A percentile compares a stretch with the other conserved stretches of the same genome.
These are phyloP conservation scores for Exophiala sideris DNA, from an alignment of 2,329 filamentous ascomycete species.

Conservation along the genomic window DNA sequence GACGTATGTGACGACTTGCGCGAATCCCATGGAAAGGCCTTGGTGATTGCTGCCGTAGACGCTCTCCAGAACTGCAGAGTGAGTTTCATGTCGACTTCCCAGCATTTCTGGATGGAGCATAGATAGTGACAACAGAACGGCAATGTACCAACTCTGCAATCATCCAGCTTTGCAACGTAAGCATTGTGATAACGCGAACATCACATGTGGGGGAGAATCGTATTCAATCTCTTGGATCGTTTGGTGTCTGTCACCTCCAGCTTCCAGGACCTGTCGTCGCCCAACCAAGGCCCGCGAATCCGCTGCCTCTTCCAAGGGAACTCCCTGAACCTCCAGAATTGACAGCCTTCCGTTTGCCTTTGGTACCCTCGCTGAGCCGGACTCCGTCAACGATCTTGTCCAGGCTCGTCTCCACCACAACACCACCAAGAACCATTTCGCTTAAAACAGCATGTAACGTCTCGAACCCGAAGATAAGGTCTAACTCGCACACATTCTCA, in stretches of 20 bases:
- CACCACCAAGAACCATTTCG: slow-evolving; percentile 33
- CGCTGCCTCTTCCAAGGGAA: slow-evolving; percentile 24
- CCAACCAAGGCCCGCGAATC: slow-evolving; percentile 27
- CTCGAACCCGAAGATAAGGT: slow-evolving; percentile 99
- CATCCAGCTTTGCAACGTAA: no score
- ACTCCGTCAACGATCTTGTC: slow-evolving; percentile 76
- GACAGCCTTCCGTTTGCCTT: slow-evolving; percentile 43
- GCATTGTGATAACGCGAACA: no score
- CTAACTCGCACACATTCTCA: slow-evolving; percentile 96
- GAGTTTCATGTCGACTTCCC: no score
- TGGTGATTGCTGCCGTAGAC: slow-evolving; percentile 7
- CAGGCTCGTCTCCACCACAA: slow-evolving; percentile 45
- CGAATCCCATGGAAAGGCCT: neutral
- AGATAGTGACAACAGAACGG: no score
- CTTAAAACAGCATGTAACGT: slow-evolving; percentile 70
- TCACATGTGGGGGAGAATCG: no score
- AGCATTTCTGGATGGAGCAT: no score
- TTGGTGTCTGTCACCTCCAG: slow-evolving; percentile 20
- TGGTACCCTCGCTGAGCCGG: slow-evolving; percentile 53
- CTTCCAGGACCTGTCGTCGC: slow-evolving; percentile 24
- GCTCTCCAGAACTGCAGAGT: neutral
- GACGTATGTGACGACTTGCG: neutral
- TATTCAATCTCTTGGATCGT: neutral
- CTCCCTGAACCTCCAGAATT: slow-evolving; percentile 37
- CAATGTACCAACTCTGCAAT: no score